Percentiles rank a stretch among this genome's conserved stretches.
phyloP scores from a whole-genome alignment of 371 early-diverging fungal species.

The Capillidium heterosporum region DNA sequence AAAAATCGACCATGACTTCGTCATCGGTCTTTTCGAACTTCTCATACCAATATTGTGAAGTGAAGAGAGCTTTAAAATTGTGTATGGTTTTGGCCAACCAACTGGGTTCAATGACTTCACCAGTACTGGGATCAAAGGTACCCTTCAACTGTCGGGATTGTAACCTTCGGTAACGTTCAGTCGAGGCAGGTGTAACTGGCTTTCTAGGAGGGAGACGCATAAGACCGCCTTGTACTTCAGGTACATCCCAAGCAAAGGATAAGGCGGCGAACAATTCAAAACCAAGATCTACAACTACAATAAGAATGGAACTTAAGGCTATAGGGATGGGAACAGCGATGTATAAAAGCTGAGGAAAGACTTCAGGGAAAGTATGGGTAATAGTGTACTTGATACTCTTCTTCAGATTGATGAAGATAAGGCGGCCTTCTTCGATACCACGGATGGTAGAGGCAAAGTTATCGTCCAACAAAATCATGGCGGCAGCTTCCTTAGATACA shows the following conservation, averaged over 20 bases:
- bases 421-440: slow-evolving; percentile 58
- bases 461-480: slow-evolving; percentile 88
- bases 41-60: slow-evolving; percentile 36
- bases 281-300: slow-evolving; percentile 82
- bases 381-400: slow-evolving; percentile 87
- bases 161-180: slow-evolving; percentile 37
- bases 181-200: slow-evolving; percentile 59
- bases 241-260: slow-evolving; percentile 82
- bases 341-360: slow-evolving; percentile 62
- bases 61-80: slow-evolving; percentile 22
- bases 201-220: slow-evolving; percentile 82
- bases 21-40: slow-evolving; percentile 45
- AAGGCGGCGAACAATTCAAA: slow-evolving; percentile 79
- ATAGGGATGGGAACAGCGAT: slow-evolving; percentile 78
- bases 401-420: slow-evolving; percentile 88
- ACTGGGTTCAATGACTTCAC: slow-evolving; percentile 21
- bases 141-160: slow-evolving; percentile 23
- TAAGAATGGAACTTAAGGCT: slow-evolving; percentile 63
- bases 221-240: slow-evolving; percentile 55
- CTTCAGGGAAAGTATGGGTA: slow-evolving; percentile 74
- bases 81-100: slow-evolving; percentile 13
- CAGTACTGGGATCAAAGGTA: slow-evolving; percentile 25
- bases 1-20: slow-evolving; percentile 70
- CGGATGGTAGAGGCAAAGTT: slow-evolving; percentile 12
- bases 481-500: slow-evolving; percentile 94